Conservation (phyloP, 352 stramenopile species). For the Plasmopara halstedii region DNA sequence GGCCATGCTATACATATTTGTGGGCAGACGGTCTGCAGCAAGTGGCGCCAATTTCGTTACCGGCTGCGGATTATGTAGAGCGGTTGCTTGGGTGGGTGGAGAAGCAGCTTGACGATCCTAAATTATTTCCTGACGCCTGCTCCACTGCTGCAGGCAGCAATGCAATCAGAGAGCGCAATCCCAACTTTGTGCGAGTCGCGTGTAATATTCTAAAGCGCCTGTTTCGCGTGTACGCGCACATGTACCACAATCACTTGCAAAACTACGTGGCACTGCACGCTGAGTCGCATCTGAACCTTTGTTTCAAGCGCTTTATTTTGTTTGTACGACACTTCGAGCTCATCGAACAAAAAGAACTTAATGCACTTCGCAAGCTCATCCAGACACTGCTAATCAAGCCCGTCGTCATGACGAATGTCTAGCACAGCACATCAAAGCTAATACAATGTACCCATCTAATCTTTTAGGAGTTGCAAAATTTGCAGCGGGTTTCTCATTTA, state of each 20-base stretch:
- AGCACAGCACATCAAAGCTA: constrained; percentile 1
- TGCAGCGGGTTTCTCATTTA: constrained; percentile 5
- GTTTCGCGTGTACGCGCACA: constrained; percentile 95
- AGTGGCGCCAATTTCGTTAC: constrained; percentile 39
- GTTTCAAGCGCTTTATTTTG: constrained; percentile 96
- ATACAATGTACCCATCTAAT: constrained; percentile 29
- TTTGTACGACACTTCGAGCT: constrained; percentile 92
- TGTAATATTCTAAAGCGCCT: constrained; percentile 91
- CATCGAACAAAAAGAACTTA: constrained; percentile 91
- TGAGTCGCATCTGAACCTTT: constrained; percentile 93
- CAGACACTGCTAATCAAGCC: constrained; percentile 25
- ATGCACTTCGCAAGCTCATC: constrained; percentile 91
- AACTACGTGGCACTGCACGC: constrained; percentile 88
- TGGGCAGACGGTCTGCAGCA: constrained; percentile 68
- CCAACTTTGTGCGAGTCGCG: constrained; percentile 46
- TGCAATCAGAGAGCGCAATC: constrained; percentile 4
- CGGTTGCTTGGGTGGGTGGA: constrained; percentile 86
- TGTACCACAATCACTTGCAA: constrained; percentile 93
- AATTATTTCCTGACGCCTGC: constrained; percentile 40
- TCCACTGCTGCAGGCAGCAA: constrained; percentile 8
- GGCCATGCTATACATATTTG: constrained; percentile 83
- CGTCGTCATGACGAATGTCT: constrained; percentile 9
- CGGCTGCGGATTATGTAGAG: constrained; percentile 79
- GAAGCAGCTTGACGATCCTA: constrained; percentile 63
- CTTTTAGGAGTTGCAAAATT: constrained; percentile 11